These are phyloP conservation scores for Phytopythium boreale DNA, from an alignment of 352 stramenopile genomes.

Conservation along the genomic window DNA sequence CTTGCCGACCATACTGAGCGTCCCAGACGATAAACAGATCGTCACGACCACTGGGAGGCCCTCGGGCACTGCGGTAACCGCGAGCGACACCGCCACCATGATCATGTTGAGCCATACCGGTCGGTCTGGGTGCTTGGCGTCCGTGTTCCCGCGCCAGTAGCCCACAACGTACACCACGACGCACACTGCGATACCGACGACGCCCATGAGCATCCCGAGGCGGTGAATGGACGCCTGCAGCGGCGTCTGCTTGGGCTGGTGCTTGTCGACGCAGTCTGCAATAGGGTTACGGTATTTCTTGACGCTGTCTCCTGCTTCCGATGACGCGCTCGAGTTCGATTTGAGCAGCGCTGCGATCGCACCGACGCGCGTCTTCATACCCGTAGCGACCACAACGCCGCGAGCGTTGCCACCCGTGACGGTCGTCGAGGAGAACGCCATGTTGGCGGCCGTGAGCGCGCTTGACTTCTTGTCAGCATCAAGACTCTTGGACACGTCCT, in stretches of 20 bases:
- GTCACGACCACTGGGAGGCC: slow-evolving; percentile 40
- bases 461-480: slow-evolving; percentile 5
- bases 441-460: slow-evolving; percentile 47
- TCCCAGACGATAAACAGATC: slow-evolving; percentile 33
- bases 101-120: slow-evolving; percentile 87
- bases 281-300: slow-evolving; percentile 16
- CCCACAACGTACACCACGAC: slow-evolving; percentile 87
- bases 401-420: slow-evolving; percentile 46
- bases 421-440: slow-evolving; percentile 87
- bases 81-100: slow-evolving; percentile 83
- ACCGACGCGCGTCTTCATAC: slow-evolving; percentile 37
- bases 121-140: slow-evolving; percentile 51
- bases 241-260: slow-evolving; percentile 57
- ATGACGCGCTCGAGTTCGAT: slow-evolving; percentile 9
- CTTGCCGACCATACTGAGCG: slow-evolving; percentile 35
- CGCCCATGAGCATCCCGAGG: slow-evolving; percentile 86
- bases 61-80: slow-evolving; percentile 43
- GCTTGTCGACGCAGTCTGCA: slow-evolving; percentile 19
- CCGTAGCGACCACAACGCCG: slow-evolving; percentile 35
- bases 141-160: slow-evolving; percentile 34
- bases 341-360: slow-evolving; percentile 34
- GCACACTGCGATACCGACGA: slow-evolving; percentile 69
- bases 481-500: slow-evolving; percentile 55
- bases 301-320: neutral
- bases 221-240: slow-evolving; percentile 90